A percentile compares a stretch with the other conserved stretches of the same genome.
phyloP scores from a whole-genome alignment of 2,329 filamentous ascomycete genomes.

The Pleurostoma richardsiae region DNA sequence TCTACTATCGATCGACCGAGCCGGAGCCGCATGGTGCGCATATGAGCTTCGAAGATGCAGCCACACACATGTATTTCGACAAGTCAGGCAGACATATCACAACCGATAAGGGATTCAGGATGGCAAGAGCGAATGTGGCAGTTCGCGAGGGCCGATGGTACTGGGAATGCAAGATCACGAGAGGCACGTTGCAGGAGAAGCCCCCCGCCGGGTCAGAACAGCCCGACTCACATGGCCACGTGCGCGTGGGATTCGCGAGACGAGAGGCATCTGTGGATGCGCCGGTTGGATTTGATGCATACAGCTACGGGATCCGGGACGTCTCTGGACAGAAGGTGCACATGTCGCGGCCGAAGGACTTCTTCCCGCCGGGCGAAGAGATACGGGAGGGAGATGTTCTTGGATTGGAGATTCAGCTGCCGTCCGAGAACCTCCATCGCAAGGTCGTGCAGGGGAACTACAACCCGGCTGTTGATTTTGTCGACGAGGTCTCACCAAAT shows the following conservation, averaged over 20 bases:
- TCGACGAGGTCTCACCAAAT: constrained; percentile 46
- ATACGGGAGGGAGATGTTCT: constrained; percentile 90
- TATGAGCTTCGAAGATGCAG: constrained; percentile 89
- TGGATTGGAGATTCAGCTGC: constrained; percentile 86
- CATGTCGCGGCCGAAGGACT: constrained; percentile 88
- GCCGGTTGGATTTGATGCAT: constrained; percentile 82
- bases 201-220: constrained; percentile 34
- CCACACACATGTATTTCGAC: constrained; percentile 79
- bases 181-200: constrained; percentile 55
- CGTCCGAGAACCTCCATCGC: constrained; percentile 77
- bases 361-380: constrained; percentile 73
- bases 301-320: constrained; percentile 91
- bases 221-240: constrained; percentile 50
- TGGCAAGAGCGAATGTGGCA: constrained; percentile 84
- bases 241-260: constrained; percentile 83
- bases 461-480: constrained; percentile 74
- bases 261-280: constrained; percentile 78
- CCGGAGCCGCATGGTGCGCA: constrained; percentile 76
- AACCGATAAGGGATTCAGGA: constrained; percentile 89
- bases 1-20: constrained; percentile 88
- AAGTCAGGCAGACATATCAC: constrained; percentile 71
- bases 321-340: constrained; percentile 87
- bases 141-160: constrained; percentile 87
- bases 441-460: constrained; percentile 85
- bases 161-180: constrained; percentile 87